Conservation (phyloP, 1,139 yeast species). For the Sugiyamaella novakii region DNA sequence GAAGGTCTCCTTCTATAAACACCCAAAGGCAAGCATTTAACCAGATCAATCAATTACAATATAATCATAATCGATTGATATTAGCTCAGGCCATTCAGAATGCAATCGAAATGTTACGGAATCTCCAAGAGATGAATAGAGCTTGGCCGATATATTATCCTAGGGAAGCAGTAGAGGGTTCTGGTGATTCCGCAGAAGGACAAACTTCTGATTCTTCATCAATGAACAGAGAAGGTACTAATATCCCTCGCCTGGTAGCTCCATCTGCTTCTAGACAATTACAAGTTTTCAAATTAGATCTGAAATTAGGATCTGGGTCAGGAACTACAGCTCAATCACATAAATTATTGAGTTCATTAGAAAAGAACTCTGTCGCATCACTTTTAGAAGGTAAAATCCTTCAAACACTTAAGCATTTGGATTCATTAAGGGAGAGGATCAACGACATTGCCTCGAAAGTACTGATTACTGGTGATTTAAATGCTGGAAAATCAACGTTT, state of each 20-base stretch:
- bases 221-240: constrained; percentile 18
- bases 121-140: constrained; percentile 58
- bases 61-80: constrained; percentile 65
- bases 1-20: constrained; percentile 16
- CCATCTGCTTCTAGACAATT: constrained; percentile 40
- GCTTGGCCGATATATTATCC: constrained; percentile 71
- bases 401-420: constrained; percentile 65
- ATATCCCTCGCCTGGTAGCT: constrained; percentile 29
- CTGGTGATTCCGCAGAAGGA: background rate
- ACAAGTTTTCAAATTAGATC: constrained; percentile 62
- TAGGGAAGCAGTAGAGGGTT: constrained; percentile 37
- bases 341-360: constrained; percentile 55
- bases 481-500: constrained; percentile 94
- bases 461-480: constrained; percentile 93
- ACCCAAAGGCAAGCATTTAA: constrained; percentile 34
- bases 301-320: constrained; percentile 54
- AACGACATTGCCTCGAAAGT: constrained; percentile 94
- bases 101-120: constrained; percentile 56
- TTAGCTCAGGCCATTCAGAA: constrained; percentile 64
- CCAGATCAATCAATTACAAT: constrained; percentile 66
- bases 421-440: constrained; percentile 76
- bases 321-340: constrained; percentile 30
- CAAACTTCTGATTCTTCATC: background rate
- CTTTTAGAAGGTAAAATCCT: constrained; percentile 64
- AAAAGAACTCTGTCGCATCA: constrained; percentile 64